Conservation (phyloP, 148 eudicot species). For the Rhododendron mucronatum region DNA sequence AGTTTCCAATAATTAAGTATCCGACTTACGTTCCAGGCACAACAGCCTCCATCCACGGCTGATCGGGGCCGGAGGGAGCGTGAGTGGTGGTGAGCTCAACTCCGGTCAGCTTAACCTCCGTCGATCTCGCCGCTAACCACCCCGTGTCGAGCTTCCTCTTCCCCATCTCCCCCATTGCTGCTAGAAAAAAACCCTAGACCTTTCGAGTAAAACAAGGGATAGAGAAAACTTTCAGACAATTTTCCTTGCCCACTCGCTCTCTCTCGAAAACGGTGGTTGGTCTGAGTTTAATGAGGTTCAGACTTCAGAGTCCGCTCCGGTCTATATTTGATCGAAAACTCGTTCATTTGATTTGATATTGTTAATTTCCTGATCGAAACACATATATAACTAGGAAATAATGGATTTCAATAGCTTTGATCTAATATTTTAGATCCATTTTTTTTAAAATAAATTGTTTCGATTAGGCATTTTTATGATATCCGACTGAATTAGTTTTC, state of each 20-base stretch:
- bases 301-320: too few relatives aligned
- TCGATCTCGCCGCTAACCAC: conserved; percentile 93
- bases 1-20: not conserved
- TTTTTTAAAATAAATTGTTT: too few relatives aligned
- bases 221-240: not conserved
- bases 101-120: conserved; percentile 71
- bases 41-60: conserved; percentile 79
- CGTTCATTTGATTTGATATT: too few relatives aligned
- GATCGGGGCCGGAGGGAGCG: conserved; percentile 44
- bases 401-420: too few relatives aligned
- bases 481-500: too few relatives aligned
- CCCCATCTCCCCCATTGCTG: conserved; percentile 53
- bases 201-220: not conserved
- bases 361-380: too few relatives aligned
- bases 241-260: too few relatives aligned
- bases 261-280: not conserved
- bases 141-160: conserved; percentile 56
- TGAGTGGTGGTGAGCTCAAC: conserved; percentile 77
- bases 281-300: not conserved
- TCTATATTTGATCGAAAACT: too few relatives aligned
- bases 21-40: conserved; percentile 84
- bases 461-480: too few relatives aligned
- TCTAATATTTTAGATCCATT: too few relatives aligned
- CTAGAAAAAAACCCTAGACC: not conserved
- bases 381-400: too few relatives aligned